A percentile compares a stretch with the other conserved stretches of the same genome.
Evolutionary conservation across 2,329 filamentous ascomycete genomes (phyloP).

Genomic region (Tolypocladium tundrense): DNA sequence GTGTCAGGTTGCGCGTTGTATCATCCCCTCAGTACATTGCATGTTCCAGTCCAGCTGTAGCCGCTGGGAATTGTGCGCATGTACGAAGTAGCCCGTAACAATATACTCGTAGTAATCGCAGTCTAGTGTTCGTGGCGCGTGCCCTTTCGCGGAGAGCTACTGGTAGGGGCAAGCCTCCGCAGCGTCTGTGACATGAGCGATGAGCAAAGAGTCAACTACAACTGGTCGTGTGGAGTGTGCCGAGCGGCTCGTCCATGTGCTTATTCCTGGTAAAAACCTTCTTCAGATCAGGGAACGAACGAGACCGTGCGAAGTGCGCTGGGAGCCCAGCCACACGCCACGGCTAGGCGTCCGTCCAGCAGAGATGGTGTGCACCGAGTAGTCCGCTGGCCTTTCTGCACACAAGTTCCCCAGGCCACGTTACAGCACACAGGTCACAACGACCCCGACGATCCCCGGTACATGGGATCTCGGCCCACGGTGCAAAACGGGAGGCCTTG

Average conservation of each 20-base stretch:
- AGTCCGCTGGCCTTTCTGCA: neutral
- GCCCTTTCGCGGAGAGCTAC: neutral
- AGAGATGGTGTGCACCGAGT: neutral
- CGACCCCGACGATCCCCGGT: constrained; percentile 1
- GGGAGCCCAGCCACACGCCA: neutral
- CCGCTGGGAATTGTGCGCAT: neutral
- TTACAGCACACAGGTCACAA: neutral
- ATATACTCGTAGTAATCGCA: neutral
- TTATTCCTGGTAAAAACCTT: neutral
- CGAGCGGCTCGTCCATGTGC: neutral
- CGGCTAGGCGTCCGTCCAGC: neutral
- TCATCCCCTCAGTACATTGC: neutral
- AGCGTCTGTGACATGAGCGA: too few species aligned
- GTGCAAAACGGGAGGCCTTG: neutral
- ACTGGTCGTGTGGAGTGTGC: neutral
- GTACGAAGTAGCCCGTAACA: neutral
- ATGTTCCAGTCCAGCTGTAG: neutral
- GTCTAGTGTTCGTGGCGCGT: neutral
- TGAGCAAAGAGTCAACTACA: neutral
- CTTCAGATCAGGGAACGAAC: neutral
- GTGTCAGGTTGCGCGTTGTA: neutral
- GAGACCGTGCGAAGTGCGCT: neutral
- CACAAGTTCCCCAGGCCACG: neutral
- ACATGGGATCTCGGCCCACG: neutral
- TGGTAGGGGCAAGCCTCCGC: neutral